Conservation (phyloP, 202 grass and related monocot species). For the Carex sylvatica region DNA sequence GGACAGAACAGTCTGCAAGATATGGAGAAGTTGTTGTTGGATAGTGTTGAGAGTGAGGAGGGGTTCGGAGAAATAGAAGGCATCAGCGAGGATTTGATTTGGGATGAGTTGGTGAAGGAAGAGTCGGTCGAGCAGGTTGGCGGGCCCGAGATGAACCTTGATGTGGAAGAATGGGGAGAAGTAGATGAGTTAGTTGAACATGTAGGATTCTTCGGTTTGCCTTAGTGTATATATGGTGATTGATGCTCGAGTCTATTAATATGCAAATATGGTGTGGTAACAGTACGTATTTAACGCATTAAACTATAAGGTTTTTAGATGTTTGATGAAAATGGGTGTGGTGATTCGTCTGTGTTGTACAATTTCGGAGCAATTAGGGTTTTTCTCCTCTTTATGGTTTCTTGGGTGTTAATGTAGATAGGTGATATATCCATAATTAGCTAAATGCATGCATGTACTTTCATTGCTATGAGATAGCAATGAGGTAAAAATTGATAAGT, state of each 20-base stretch:
- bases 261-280: neutral
- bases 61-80: neutral
- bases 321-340: too few relatives aligned
- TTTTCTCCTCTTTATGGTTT: too few relatives aligned
- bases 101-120: slow-evolving; percentile 49
- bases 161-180: slow-evolving; percentile 41
- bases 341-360: too few relatives aligned
- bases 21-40: slow-evolving; percentile 36
- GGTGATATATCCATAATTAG: too few relatives aligned
- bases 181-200: slow-evolving; percentile 48
- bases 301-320: too few relatives aligned
- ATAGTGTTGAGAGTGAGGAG: neutral
- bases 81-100: slow-evolving; percentile 46
- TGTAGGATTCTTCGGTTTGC: slow-evolving; percentile 30
- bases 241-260: neutral
- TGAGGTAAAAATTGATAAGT: too few relatives aligned
- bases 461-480: too few relatives aligned
- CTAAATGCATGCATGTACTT: too few relatives aligned
- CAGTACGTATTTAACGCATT: too few relatives aligned
- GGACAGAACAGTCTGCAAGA: slow-evolving; percentile 30
- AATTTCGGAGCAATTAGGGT: too few relatives aligned
- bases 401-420: too few relatives aligned
- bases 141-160: slow-evolving; percentile 36
- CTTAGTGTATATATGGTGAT: slow-evolving; percentile 9
- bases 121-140: neutral